Percentiles rank a stretch among this genome's conserved stretches.
phyloP scores from a whole-genome alignment of 2,329 filamentous ascomycete genomes.

The Microdochium bolleyi region DNA sequence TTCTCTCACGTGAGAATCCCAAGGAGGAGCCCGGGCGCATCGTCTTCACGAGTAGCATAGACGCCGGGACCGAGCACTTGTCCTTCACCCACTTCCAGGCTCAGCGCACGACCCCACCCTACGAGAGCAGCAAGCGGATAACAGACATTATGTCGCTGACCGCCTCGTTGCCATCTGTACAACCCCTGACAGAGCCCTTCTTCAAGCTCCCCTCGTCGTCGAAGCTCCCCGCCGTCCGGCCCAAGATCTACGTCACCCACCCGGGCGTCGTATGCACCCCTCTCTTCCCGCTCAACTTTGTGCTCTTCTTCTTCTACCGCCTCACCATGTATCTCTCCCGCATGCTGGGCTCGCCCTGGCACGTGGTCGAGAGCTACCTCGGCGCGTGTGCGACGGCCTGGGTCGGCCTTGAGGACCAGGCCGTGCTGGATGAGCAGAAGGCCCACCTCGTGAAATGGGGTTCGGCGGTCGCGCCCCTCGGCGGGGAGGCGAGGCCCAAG shows the following conservation, averaged over 20 bases:
- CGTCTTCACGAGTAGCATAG: conserved; percentile 82
- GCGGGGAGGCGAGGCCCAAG: conserved; percentile 51
- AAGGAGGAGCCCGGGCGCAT: conserved; percentile 52
- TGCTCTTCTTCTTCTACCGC: conserved; percentile 64
- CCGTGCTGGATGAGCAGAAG: conserved; percentile 47
- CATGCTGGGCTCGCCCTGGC: conserved; percentile 82
- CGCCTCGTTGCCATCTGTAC: conserved; percentile 55
- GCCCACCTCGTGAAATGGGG: conserved; percentile 74
- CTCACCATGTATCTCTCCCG: conserved; percentile 63
- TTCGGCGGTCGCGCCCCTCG: conserved; percentile 53
- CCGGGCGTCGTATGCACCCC: conserved; percentile 80
- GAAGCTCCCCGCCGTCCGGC: conserved; percentile 24
- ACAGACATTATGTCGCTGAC: conserved; percentile 80
- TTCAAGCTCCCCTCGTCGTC: conserved; percentile 26
- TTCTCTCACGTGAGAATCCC: conserved; percentile 48
- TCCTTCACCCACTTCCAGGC: conserved; percentile 69
- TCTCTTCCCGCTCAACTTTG: conserved; percentile 65
- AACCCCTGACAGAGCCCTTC: conserved; percentile 48
- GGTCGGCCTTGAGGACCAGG: conserved; percentile 62
- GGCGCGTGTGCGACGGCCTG: conserved; percentile 72
- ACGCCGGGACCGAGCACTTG: conserved; percentile 50
- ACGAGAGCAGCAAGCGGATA: conserved; percentile 82
- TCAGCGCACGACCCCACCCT: conserved; percentile 53
- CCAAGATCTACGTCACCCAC: conserved; percentile 71
- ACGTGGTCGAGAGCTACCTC: conserved; percentile 66